Evolutionary conservation across 805 yeast species (phyloP), one percentile per base, ranked within the genome.

Genomic region (Pichia pseudocactophila): DNA sequence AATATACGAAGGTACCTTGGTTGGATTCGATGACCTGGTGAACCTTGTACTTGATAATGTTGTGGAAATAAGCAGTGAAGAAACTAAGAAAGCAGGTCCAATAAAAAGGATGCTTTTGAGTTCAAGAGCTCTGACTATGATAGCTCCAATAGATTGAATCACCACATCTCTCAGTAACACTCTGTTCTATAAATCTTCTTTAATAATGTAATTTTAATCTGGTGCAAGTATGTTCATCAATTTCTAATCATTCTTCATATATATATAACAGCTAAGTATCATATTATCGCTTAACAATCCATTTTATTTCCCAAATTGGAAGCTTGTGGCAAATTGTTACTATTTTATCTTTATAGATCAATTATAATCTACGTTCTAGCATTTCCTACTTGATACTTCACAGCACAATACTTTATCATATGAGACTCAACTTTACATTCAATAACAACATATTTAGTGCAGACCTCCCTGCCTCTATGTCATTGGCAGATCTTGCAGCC

Each of bases 21-120:
- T 82, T 25, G 97, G 97, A 1, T 90, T 90, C 61, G 98, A 92
- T 59, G 97, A 92, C 62, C 90, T 82, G 54, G 97, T 92, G 46
- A 92, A 86, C 58, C 78, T 89, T 62, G 95, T 92, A 10, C 70
- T 92, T 40, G 84, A 83, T 52, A 80, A 89, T 53, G 97, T 82
- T 30, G 71, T 72, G 8, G 95, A 85, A 53, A 66, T 61, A 11
- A 28, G 31, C 12, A 28, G 31, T 36, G 56, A 56, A 4, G 74
- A 70, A 40, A 65, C 61, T 34, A 45, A 44, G 20, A 70, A 69
- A 30, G 72, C 71, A 5, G 63, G 68, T 34, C 69, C 65, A 28
- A 69, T 67, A 17, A 69, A 75, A 20, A 74, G 70, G 53, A 78
- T 83, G 74, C 66, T 83, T 35, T 66, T 83, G 51, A 82, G 81